phyloP scores from a whole-genome alignment of 768 basidiomycete genomes.

The Serendipita sp. region DNA sequence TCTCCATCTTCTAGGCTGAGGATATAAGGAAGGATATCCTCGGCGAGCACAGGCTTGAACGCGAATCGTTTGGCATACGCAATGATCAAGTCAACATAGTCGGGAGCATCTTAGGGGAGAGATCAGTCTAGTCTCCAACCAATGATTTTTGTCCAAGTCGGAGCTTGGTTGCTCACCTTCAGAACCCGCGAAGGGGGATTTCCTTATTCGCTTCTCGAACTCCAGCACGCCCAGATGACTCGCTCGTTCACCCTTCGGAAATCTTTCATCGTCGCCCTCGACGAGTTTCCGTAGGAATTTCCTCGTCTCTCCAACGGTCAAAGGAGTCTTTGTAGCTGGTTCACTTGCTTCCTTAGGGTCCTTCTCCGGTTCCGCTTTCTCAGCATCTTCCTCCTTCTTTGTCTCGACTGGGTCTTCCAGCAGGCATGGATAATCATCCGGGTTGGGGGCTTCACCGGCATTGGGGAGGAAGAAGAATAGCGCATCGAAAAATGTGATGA shows the following conservation, averaged over 20 bases:
- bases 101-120: conserved; percentile 15
- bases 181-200: conserved; percentile 13
- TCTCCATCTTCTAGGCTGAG: conserved; percentile 24
- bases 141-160: too few relatives aligned
- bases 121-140: not conserved
- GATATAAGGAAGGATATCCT: conserved; percentile 64
- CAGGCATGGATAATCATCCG: not conserved
- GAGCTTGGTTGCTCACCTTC: too few relatives aligned
- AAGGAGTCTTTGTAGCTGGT: not conserved
- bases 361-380: conserved; percentile 11
- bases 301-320: conserved; percentile 21
- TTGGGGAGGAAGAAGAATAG: conserved; percentile 32
- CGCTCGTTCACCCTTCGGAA: conserved; percentile 57
- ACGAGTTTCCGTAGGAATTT: conserved; percentile 26
- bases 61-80: conserved; percentile 59
- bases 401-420: conserved; percentile 8
- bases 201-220: conserved; percentile 44
- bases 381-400: conserved; percentile 10
- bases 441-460: conserved; percentile 9
- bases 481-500: conserved; percentile 56
- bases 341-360: conserved; percentile 2
- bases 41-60: conserved; percentile 73
- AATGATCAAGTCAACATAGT: conserved; percentile 32
- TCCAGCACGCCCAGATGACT: conserved; percentile 61
- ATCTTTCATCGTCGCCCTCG: conserved; percentile 32